Evolutionary conservation across 345 rosid genomes (phyloP), one percentile per base, ranked within the genome.

Genomic region (Pistacia vera): DNA sequence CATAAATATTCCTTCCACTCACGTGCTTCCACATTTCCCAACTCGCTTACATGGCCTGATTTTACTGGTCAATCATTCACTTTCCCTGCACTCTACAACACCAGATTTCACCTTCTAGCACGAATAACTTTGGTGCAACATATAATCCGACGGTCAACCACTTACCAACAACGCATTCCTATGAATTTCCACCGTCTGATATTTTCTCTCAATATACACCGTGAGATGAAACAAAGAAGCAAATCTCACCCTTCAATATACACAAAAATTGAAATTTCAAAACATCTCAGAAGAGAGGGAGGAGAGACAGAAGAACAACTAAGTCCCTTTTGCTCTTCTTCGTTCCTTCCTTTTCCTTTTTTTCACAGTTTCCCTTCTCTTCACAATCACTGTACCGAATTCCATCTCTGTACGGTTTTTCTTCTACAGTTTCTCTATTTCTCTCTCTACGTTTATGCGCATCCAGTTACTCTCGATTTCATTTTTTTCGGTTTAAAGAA

Each of bases 261-360:
- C 77, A 59, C 57, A 73, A 79, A 87, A 88, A 86, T 88, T 88
- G 90, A 83, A 93, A 91, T 85, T 96, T 96, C 93, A 96, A 96
- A 93, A 90, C 90, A 85, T 87, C 64, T 75, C 36, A 71, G 85
- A 90, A 88, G 95, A 95, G 99, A 87, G 99, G 95, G 95, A 88
- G 99, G 85, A 83, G 79, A 86, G 78, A 70, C 73, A 68, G 83
- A 76, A 79, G 86, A 78, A 83, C 78, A 70, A 70, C 30, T 25
- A 64, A 72, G 54, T 61, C 67, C 61, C 77, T 79, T 61, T 77
- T 68, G 80, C 87, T 66, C 80, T 67, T 72, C 59, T 20, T 68
- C 62, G 3, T 7, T 33, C 17, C 49, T 3, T 22, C 30, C 52
- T 52, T 51, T 48, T 11, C 2, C 46, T 38, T 56, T 57, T 11